Base-by-base conservation (phyloP, 495 filamentous ascomycete genomes). In the Mytilinidion resinicola region DNA sequence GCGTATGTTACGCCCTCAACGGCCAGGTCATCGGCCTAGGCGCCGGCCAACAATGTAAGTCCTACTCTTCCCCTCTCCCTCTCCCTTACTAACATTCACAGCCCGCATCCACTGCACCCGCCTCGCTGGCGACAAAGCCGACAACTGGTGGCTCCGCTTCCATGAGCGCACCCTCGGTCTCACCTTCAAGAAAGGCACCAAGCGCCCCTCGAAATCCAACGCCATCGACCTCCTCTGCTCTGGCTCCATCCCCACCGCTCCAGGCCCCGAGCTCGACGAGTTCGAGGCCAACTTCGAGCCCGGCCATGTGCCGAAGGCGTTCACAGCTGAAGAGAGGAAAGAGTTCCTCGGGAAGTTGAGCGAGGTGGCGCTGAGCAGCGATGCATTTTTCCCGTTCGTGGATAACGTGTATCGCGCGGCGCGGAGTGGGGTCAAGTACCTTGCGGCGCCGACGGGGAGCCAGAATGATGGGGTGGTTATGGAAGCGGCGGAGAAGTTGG, bases 111-210 rank as follows among this genome's bases (percentile, higher is more conserved):
- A 97, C 80, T 97, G 95, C 80, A 98, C 93, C 25, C 86, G 93
- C 60, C 82, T 98, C 42, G 93, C 93, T n/a, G 93, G 95, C 61
- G 93, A 96, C 77, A 98, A 98, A 79, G 89, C 91, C 49, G 93
- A 98, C 74, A 95, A 92, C 79, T 98, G 93, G 93, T 98, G 93
- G 93, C 85, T 97, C 76, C 86, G 93, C 65, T 96, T 96, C 82
- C 87, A 96, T 77, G 85, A 89, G 51, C 87, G 88, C 37, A 84
- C 91, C 7, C 78, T 96, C 35, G 78, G 79, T 68, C 83, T 97
- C 72, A 90, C 92, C 77, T 98, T 88, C 87, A 96, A 95, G 82
- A 90, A 92, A 73, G 92, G 93, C 53, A 88, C 87, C 66, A 97
- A 96, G 82, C 83, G 95, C 42, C 81, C 93, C 38, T 92, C 97